Conservation (phyloP, 1,284 basidiomycete species). For the Omphalotus olearius region DNA sequence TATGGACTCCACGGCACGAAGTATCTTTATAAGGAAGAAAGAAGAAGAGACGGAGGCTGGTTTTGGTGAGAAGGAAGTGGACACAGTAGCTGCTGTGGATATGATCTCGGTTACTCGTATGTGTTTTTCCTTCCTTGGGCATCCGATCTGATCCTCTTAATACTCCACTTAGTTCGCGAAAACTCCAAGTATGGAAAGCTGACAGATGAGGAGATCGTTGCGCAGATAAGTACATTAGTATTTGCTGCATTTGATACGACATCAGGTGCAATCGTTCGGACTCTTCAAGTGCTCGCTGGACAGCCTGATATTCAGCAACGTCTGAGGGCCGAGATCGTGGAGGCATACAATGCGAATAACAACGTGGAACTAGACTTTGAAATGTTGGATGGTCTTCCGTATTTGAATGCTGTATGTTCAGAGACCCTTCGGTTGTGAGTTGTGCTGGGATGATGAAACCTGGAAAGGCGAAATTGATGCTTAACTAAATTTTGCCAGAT, state of each 20-base stretch:
- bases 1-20: too few species aligned
- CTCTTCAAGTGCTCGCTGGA: slow-evolving; percentile 29
- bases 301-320: slow-evolving; percentile 3
- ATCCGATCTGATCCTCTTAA: too few species aligned
- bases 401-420: slow-evolving; percentile 6
- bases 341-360: neutral
- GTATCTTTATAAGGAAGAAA: too few species aligned
- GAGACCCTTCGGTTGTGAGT: slow-evolving; percentile 4
- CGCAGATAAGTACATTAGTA: neutral
- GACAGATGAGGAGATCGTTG: neutral
- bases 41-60: too few species aligned
- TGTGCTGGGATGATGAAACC: too few species aligned
- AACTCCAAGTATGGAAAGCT: too few species aligned
- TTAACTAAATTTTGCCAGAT: neutral
- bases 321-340: neutral
- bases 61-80: too few species aligned
- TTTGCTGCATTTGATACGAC: neutral
- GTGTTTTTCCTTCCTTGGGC: too few species aligned
- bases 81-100: too few species aligned
- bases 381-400: neutral
- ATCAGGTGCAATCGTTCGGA: slow-evolving; percentile 28
- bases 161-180: too few species aligned
- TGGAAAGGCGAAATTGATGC: too few species aligned
- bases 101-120: too few species aligned
- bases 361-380: slow-evolving; percentile 3